phyloP scores from a whole-genome alignment of 148 eudicot species.

The Diospyros lotus region DNA sequence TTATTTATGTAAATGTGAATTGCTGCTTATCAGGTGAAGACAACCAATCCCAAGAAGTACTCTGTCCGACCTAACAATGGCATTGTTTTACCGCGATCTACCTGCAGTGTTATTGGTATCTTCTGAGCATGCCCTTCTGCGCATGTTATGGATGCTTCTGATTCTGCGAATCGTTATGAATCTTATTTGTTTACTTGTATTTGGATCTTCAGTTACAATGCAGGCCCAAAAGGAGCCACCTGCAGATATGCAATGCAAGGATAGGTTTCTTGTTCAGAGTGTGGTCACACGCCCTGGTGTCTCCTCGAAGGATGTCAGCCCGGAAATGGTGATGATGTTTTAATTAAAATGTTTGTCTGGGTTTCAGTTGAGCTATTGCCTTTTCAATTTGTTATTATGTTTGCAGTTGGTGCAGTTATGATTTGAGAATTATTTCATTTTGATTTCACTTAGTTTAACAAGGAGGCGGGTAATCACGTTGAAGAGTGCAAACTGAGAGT shows the following conservation, averaged over 20 bases:
- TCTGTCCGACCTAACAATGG: constrained; percentile 70
- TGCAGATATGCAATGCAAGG: constrained; percentile 66
- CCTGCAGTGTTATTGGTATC: constrained; percentile 46
- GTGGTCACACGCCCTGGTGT: constrained; percentile 41
- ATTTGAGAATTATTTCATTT: neutral
- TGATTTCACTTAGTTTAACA: constrained; percentile 48
- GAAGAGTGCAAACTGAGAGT: constrained; percentile 68
- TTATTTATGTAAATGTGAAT: neutral
- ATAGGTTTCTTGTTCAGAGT: constrained; percentile 65
- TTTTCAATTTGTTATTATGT: neutral
- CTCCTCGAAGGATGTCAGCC: constrained; percentile 46
- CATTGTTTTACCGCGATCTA: constrained; percentile 50
- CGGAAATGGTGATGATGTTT: constrained; percentile 47
- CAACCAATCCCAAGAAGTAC: constrained; percentile 75
- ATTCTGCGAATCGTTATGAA: neutral
- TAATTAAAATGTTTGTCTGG: neutral
- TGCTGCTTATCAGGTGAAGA: constrained; percentile 44
- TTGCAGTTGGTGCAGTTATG: neutral
- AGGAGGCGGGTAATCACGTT: constrained; percentile 53
- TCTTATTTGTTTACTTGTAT: neutral
- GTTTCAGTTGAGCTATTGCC: neutral
- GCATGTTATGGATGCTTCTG: neutral
- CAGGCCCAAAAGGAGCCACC: constrained; percentile 74
- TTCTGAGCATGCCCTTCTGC: neutral
- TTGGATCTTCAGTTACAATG: constrained; percentile 50